Base-by-base conservation (phyloP, 176 grass and related monocot genomes). In the Avena sativa region DNA sequence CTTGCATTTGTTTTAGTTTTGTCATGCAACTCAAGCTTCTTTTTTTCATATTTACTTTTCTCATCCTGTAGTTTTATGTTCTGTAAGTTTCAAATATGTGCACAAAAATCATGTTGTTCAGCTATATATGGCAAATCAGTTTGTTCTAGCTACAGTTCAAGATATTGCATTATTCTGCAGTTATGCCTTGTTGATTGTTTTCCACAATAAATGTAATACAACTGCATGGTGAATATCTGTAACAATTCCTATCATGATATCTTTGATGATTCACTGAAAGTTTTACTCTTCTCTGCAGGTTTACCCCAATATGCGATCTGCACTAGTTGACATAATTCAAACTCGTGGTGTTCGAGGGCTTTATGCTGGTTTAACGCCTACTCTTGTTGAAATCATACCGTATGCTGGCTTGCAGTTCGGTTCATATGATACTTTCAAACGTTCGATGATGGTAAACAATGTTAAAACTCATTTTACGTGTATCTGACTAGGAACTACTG, bases 381-480 rank as follows among this genome's bases (percentile, higher is more conserved):
- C 97, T 44, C 82, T 98, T 13, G 92, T 96, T 87, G 97, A 98
- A 86, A 98, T 94, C 64, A 89, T 98, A 93, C 97, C 97, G 87
- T 98, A 98, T 84, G 97, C 97, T 46, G 94, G 94, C 52, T 78
- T 98, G 85, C 97, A 98, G 65, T 94, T 98, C 83, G 97, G 97
- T 71, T 94, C 97, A 79, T 98, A 96, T 19, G 97, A 98, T 77
- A 94, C 92, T 60, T 98, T 96, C 90, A 98, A 98, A 83, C 90
- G 92, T 58, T 96, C 88, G 5, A 94, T 98, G 92, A 96, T 98
- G 92, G 97, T 98, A 98, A 98, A 79, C 26, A 25, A 17, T 21
- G 61, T 20, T 71, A 71, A 66, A 85, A 55, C 12, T 81, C 16
- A 23, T 71, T 81, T 57, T 85, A 25, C 28, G 19, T n/a, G n/a